Evolutionary conservation across 2,329 filamentous ascomycete species (phyloP), one percentile per base, ranked within the genome.

Genomic region (Paecilomyces variotii): DNA sequence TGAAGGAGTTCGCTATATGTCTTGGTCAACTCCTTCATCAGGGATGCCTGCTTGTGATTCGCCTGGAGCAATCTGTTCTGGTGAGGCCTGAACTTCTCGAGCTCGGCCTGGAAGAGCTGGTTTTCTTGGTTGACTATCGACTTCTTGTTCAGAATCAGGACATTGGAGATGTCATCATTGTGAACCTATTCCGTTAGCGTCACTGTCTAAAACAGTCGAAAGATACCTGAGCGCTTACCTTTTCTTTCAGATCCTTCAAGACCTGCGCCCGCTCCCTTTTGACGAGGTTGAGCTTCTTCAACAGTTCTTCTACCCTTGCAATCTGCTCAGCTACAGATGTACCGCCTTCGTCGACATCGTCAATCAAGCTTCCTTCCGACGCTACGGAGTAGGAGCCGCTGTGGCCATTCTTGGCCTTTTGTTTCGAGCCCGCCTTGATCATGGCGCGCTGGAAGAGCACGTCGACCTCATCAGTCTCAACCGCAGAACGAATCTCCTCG

Each of bases 61-160:
- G 94, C 92, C 72, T 97, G 91, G 7, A 96, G 78, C 14, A 99
- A 83, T 34, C 94, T 87, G 67, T 88, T 96, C 71, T 97, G 94
- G 68, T 97, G 90, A 28, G 91, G 89, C 50, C 91, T 82, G 76
- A 97, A 99, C 73, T 99, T 99, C 75, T 97, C 93, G n/a, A 99
- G 81, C 74, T 99, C 94, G 14, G 91, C 87, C 71, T 97, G 89
- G 77, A 99, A 99, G 2, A 99, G 82, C 68, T 96, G 91, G 11
- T 82, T 87, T 73, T 99, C 94, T 68, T 94, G 93, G 68, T 91
- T 96, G 24, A 91, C 84, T 68, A 97, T 93, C 1, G 91, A 88
- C 76, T 97, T 99, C 73, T 97, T 97, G 80, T 99, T 99, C 60
- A 99, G 79, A 58, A 99, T 99, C 60, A 99, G 81, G 11, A 97